Evolutionary conservation across 2,329 filamentous ascomycete species (phyloP).

Genomic region (Aureobasidium vineae): DNA sequence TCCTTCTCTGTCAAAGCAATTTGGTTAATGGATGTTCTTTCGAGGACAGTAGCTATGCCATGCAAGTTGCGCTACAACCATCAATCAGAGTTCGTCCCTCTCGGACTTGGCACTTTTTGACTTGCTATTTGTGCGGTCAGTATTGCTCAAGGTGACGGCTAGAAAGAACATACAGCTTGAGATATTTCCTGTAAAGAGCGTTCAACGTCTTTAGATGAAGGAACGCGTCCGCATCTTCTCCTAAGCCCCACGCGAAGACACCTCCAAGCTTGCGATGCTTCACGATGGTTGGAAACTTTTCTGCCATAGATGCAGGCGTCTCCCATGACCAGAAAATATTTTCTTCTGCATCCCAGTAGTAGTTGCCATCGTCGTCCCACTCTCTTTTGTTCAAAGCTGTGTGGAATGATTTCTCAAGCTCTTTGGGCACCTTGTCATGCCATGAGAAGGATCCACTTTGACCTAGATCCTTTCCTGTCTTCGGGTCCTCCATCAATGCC

Average conservation of each 20-base stretch:
- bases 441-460: constrained; percentile 30
- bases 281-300: constrained; percentile 63
- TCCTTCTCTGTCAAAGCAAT: not conserved
- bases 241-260: constrained; percentile 73
- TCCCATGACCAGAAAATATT: constrained; percentile 74
- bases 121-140: not conserved
- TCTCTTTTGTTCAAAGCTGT: constrained; percentile 54
- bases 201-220: constrained; percentile 47
- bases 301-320: constrained; percentile 57
- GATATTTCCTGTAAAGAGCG: constrained; percentile 25
- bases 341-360: constrained; percentile 62
- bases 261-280: constrained; percentile 60
- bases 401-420: constrained; percentile 58
- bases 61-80: not conserved
- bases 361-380: constrained; percentile 62
- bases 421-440: constrained; percentile 47
- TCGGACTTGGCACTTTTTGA: not conserved
- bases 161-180: constrained; percentile 12
- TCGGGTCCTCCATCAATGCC: constrained; percentile 57
- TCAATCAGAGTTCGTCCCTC: constrained; percentile 10
- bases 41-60: not conserved
- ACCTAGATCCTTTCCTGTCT: constrained; percentile 51
- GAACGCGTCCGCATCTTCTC: constrained; percentile 57
- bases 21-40: not conserved
- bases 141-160: not conserved